Evolutionary conservation across 1,139 yeast species (phyloP), one percentile per base, ranked within the genome.

Genomic region (Geotrichum reessii): DNA sequence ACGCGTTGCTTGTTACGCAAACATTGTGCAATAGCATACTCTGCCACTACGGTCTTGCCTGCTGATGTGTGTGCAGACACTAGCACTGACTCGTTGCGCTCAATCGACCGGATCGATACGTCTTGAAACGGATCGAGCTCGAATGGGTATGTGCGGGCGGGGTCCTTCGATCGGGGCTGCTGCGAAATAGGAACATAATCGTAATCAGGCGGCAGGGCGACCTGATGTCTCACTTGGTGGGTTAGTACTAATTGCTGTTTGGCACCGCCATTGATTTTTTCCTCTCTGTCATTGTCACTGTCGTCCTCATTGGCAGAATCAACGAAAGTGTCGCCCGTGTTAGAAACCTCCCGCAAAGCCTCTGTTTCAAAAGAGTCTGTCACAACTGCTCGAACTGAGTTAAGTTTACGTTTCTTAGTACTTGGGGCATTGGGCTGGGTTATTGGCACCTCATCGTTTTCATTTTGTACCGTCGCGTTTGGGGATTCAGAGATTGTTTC

Each of bases 51-150:
- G 0, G 96, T 89, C 69, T 89, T 89, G 72, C 96, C 96, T 0
- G 96, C 96, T 5, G 96, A 89, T 0, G 96, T 89, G 70, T 93
- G 99, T 0, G 99, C 99, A 25, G 98, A 92, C 1, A 93, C 98
- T 66, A 93, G 80, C 9, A 93, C 99, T n/a, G 96, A 87, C 71
- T 93, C 98, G 63, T 87, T 85, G 68, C 97, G 82, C 71, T 93
- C 98, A 63, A 93, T 87, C 73, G 97, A 93, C 48, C 95, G 90
- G 59, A 93, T 85, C 9, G 99, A 91, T 47, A 96, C 93, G 64
- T 93, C 95, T 74, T 93, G 99, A 78, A 93, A 93, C 42, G 97
- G 96, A 78, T 93, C 99, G 63, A 93, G 80, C 1, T 84, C 83
- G 73, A 93, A 93, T 0, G 98, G 98, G 74, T 95, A 93, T 0